These are phyloP conservation scores for Colletotrichum endophyticum DNA, from an alignment of 2,329 filamentous ascomycete species.

Conservation along the genomic window DNA sequence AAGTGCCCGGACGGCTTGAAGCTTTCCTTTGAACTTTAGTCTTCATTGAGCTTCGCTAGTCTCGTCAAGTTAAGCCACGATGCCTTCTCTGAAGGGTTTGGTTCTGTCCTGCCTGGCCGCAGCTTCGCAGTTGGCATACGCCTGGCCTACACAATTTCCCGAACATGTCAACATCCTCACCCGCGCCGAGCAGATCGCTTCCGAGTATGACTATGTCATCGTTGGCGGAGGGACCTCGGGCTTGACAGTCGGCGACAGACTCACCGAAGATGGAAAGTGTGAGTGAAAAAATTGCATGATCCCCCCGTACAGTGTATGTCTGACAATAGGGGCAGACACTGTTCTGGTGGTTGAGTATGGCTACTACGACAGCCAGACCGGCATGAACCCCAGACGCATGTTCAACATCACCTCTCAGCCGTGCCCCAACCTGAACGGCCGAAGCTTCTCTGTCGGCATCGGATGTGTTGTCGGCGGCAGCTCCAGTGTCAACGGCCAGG, in stretches of 20 bases:
- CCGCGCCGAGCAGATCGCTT: slow-evolving; percentile 4
- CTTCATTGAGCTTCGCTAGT: not conserved
- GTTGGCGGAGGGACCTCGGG: slow-evolving; percentile 49
- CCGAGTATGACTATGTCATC: slow-evolving; percentile 35
- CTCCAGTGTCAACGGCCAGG: slow-evolving; percentile 42
- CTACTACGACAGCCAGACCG: slow-evolving; percentile 22
- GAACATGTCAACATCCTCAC: slow-evolving; percentile 11
- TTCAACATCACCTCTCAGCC: slow-evolving; percentile 33
- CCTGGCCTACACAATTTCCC: slow-evolving; percentile 10
- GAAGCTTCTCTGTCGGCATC: slow-evolving; percentile 29
- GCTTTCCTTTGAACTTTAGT: not conserved
- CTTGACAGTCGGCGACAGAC: slow-evolving; percentile 40
- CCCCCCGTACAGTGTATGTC: not conserved
- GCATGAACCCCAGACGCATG: slow-evolving; percentile 26
- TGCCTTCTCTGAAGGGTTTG: slow-evolving; percentile 2
- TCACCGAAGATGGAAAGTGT: slow-evolving; percentile 41
- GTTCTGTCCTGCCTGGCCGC: not conserved
- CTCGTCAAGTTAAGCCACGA: not conserved
- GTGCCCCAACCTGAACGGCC: slow-evolving; percentile 29
- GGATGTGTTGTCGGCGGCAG: slow-evolving; percentile 42
- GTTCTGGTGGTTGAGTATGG: slow-evolving; percentile 21
- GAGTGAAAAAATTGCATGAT: not conserved
- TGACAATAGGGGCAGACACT: slow-evolving; percentile 26
- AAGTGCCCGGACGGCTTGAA: not conserved
- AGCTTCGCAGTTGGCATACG: not conserved